These are phyloP conservation scores for Calvatia gigantea DNA, from an alignment of 768 basidiomycete species.

Conservation along the genomic window DNA sequence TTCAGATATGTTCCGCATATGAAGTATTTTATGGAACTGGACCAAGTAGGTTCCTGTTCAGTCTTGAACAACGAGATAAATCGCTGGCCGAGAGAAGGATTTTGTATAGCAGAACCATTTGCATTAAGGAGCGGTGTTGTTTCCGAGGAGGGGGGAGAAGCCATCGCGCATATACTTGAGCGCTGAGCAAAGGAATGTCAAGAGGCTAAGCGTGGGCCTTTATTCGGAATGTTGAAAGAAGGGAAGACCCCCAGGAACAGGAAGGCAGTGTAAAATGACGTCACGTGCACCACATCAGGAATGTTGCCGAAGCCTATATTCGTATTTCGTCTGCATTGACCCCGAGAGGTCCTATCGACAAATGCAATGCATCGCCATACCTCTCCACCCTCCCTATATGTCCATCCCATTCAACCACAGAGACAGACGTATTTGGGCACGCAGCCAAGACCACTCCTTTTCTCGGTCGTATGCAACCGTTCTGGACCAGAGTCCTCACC, in stretches of 20 bases:
- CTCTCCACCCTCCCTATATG: constrained; percentile 38
- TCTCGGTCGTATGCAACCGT: constrained; percentile 32
- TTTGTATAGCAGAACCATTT: constrained; percentile 27
- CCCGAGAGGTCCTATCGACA: constrained; percentile 32
- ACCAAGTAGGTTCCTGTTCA: constrained; percentile 65
- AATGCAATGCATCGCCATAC: constrained; percentile 56
- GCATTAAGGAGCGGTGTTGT: constrained; percentile 44
- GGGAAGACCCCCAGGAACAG: neutral
- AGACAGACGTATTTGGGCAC: constrained; percentile 55
- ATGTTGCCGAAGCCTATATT: constrained; percentile 5
- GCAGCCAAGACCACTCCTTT: constrained; percentile 29
- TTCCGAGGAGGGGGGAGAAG: constrained; percentile 33
- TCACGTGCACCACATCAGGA: constrained; percentile 20
- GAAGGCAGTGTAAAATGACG: constrained; percentile 27
- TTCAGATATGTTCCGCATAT: constrained; percentile 70
- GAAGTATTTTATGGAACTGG: constrained; percentile 54
- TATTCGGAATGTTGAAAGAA: constrained; percentile 1
- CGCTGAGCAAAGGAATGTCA: constrained; percentile 16
- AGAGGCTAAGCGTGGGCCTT: constrained; percentile 8
- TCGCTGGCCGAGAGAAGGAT: constrained; percentile 28
- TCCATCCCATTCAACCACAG: constrained; percentile 51
- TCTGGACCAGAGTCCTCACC: constrained; percentile 42
- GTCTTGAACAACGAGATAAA: constrained; percentile 42
- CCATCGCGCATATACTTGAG: constrained; percentile 24
- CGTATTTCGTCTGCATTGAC: constrained; percentile 49